These are phyloP conservation scores for Alternaria consortialis DNA, from an alignment of 2,329 filamentous ascomycete genomes.

Conservation along the genomic window DNA sequence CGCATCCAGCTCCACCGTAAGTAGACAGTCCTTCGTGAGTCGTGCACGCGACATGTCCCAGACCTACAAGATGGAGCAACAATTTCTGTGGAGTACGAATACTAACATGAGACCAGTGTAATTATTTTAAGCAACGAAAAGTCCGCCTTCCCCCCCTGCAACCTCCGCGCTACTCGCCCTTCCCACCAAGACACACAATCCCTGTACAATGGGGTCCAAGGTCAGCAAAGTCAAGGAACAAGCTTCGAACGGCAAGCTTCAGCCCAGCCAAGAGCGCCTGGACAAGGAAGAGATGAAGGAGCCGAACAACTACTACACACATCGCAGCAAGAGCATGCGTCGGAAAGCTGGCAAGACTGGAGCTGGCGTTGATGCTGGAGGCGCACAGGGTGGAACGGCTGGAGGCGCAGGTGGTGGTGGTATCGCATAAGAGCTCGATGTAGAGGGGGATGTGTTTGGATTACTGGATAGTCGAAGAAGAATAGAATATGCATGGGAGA, in stretches of 20 bases:
- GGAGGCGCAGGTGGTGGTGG: constrained; percentile 21
- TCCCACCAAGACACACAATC: not conserved
- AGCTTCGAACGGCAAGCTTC: constrained; percentile 31
- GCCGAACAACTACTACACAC: constrained; percentile 45
- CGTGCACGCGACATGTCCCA: not conserved
- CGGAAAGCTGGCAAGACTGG: constrained; percentile 39
- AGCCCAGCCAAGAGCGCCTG: constrained; percentile 32
- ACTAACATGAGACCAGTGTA: constrained; percentile 16
- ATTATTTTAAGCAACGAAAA: constrained; percentile 29
- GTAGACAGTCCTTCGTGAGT: not conserved
- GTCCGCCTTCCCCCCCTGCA: not conserved
- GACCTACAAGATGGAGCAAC: not conserved
- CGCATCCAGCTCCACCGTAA: constrained; percentile 30
- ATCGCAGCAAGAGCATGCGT: constrained; percentile 46
- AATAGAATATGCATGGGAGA: not conserved
- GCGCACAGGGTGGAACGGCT: constrained; percentile 2
- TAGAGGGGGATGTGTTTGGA: not conserved
- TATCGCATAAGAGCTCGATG: not conserved
- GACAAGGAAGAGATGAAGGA: constrained; percentile 50
- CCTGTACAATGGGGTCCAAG: constrained; percentile 43
- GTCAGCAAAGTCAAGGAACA: constrained; percentile 31
- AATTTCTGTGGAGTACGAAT: not conserved
- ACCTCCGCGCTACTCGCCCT: not conserved
- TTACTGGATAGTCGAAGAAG: not conserved
- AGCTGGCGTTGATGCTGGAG: constrained; percentile 7